Evolutionary conservation across 192 early-diverging fungal genomes (phyloP).

Genomic region (Nowakowskiella sp.): DNA sequence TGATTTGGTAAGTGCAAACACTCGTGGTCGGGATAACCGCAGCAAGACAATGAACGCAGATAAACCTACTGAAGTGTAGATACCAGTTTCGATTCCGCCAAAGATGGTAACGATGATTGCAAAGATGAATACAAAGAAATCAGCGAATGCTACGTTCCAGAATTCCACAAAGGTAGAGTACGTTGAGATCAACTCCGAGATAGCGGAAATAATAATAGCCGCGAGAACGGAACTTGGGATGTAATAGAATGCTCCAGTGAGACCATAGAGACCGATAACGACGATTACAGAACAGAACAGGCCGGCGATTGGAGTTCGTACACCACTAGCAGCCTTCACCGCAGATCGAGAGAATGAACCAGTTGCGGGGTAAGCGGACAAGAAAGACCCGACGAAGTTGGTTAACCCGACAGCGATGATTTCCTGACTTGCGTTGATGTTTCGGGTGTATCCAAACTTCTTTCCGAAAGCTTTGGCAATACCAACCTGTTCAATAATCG

Average conservation of each 20-base stretch:
- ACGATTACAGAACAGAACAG: constrained; percentile 73
- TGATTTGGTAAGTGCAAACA: too few relatives aligned
- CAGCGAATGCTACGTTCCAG: constrained; percentile 51
- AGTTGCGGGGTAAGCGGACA: constrained; percentile 80
- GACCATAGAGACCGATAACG: constrained; percentile 68
- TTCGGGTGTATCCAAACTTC: constrained; percentile 63
- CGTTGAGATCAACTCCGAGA: constrained; percentile 65
- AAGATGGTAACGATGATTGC: constrained; percentile 56
- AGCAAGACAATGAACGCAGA: constrained; percentile 69
- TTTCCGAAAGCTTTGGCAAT: constrained; percentile 83
- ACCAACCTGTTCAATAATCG: constrained; percentile 85
- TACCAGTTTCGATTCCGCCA: constrained; percentile 65
- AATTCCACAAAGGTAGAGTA: constrained; percentile 50
- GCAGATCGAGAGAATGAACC: constrained; percentile 92
- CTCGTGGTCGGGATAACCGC: constrained; percentile 66
- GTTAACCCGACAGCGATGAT: constrained; percentile 79
- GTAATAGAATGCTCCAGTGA: constrained; percentile 80
- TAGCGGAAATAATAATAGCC: constrained; percentile 81
- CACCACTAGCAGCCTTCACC: constrained; percentile 83
- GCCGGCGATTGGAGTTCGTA: constrained; percentile 69
- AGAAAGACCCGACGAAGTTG: constrained; percentile 79
- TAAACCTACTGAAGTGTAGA: constrained; percentile 67
- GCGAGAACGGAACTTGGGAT: constrained; percentile 73
- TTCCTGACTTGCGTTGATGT: constrained; percentile 79
- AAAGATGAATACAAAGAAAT: constrained; percentile 42